These are phyloP conservation scores for Monosporascus sp. DNA, from an alignment of 2,329 filamentous ascomycete genomes.

Conservation along the genomic window DNA sequence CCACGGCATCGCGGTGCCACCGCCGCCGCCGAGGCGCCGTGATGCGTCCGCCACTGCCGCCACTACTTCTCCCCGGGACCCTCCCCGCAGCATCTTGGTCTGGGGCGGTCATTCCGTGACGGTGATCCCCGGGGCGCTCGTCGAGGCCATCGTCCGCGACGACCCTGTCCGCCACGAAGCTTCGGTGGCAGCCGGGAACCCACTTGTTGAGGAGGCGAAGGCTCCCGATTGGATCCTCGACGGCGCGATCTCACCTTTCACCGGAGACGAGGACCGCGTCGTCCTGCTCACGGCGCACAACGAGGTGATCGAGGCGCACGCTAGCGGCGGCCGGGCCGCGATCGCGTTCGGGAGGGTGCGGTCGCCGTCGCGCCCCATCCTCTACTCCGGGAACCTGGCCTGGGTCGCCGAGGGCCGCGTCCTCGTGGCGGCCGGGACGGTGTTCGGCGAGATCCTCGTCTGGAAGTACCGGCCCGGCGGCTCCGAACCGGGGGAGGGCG, in stretches of 20 bases:
- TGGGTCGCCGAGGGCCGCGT: constrained; percentile 56
- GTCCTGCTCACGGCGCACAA: constrained; percentile 84
- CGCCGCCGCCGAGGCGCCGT: constrained; percentile 9
- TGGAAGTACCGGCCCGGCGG: constrained; percentile 61
- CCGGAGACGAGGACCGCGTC: constrained; percentile 31
- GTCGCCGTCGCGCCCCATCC: constrained; percentile 71
- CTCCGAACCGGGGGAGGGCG: constrained; percentile 1
- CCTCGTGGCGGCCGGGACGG: constrained; percentile 81
- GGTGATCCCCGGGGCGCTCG: constrained; percentile 26
- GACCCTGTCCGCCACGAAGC: constrained; percentile 7
- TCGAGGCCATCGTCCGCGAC: constrained; percentile 30
- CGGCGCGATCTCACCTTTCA: constrained; percentile 47
- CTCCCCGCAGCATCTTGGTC: constrained; percentile 40
- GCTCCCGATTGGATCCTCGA: constrained; percentile 76
- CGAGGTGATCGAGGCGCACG: constrained; percentile 42
- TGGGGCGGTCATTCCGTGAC: constrained; percentile 68
- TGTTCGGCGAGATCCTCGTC: constrained; percentile 88
- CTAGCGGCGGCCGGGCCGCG: constrained; percentile 10
- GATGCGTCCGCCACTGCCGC: not conserved
- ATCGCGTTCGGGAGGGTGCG: constrained; percentile 44
- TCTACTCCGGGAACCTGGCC: constrained; percentile 76
- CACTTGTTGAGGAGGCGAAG: constrained; percentile 29
- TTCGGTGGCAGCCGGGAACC: constrained; percentile 13
- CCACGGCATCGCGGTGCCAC: constrained; percentile 60
- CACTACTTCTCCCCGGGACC: not conserved